These are phyloP conservation scores for Teunomyces kruisii DNA, from an alignment of 805 yeast species.

Conservation along the genomic window DNA sequence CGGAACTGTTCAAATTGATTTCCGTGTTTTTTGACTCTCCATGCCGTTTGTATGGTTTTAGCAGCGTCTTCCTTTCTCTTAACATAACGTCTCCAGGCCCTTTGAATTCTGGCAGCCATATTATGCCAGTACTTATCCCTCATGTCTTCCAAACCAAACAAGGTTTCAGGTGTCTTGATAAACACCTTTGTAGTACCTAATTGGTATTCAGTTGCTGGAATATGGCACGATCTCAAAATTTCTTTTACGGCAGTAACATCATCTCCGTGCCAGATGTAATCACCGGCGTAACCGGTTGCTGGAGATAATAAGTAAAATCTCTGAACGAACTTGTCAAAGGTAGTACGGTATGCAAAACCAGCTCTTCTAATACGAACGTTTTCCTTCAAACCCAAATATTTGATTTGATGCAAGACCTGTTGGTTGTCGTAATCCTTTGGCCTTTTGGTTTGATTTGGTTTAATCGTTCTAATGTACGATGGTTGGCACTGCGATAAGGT, in stretches of 20 bases:
- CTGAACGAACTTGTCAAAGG: slow-evolving; percentile 94
- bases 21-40: slow-evolving; percentile 79
- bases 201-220: slow-evolving; percentile 82
- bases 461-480: slow-evolving; percentile 94
- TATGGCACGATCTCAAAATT: slow-evolving; percentile 54
- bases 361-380: slow-evolving; percentile 97
- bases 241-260: slow-evolving; percentile 51
- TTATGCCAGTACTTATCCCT: slow-evolving; percentile 97
- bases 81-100: slow-evolving; percentile 89
- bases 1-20: slow-evolving; percentile 81
- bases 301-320: slow-evolving; percentile 86
- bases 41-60: slow-evolving; percentile 71
- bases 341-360: slow-evolving; percentile 96
- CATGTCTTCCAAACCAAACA: slow-evolving; percentile 93
- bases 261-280: slow-evolving; percentile 59
- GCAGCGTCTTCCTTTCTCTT: slow-evolving; percentile 87
- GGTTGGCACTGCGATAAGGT: slow-evolving; percentile 91
- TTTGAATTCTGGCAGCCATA: slow-evolving; percentile 96
- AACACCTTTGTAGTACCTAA: slow-evolving; percentile 90
- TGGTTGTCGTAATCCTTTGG: slow-evolving; percentile 86
- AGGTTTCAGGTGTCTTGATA: slow-evolving; percentile 94
- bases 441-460: slow-evolving; percentile 91
- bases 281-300: slow-evolving; percentile 88
- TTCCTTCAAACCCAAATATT: slow-evolving; percentile 93
- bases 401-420: slow-evolving; percentile 93